Evolutionary conservation across 2,329 filamentous ascomycete genomes (phyloP), one percentile per base, ranked within the genome.

Genomic region (Gnomoniopsis sp.): DNA sequence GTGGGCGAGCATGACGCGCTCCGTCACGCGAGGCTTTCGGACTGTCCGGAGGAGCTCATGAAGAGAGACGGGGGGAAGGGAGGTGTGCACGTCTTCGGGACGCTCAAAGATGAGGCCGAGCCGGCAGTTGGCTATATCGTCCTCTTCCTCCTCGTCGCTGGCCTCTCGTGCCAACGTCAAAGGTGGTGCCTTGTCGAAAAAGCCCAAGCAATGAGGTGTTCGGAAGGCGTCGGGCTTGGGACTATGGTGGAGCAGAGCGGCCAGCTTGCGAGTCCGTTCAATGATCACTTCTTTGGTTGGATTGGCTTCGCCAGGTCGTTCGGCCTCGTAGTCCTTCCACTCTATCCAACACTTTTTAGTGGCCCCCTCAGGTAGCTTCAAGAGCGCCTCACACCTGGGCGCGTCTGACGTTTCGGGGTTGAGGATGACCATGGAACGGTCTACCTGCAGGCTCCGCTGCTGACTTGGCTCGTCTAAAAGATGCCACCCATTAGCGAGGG

Each of bases 31-130:
- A 1, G 82, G 82, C 53, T 74, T 77, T 30, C 74, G 71, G 8
- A 69, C 62, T 2, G 65, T 67, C 14, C 67, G 64, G 10, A 85
- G 74, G 0, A 85, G 72, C 2, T 79, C 70, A 49, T 75, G 74
- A 2, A 84, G 74, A 2, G 80, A 81, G 1, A 77, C 67, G 0
- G 81, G 79, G 1, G 73, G 70, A 3, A 74, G 62, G 2, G 67
- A 67, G 0, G 73, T 67, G 21, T 76, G 66, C 1, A 76, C 63
- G 17, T 73, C 70, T 0, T 66, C 57, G 1, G 81, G 79, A 12
- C 79, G 76, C 53, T 80, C 77, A 61, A 84, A 85, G 11, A 85
- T 74, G 19, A 85, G 74, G 2, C 81, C 82, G 15, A 83, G 78
- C 14, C 79, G 75, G 49, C 70, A 67, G 55, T 75, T 74, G 48